Evolutionary conservation across 176 grass and related monocot species (phyloP).

Genomic region (Triticum urartu): DNA sequence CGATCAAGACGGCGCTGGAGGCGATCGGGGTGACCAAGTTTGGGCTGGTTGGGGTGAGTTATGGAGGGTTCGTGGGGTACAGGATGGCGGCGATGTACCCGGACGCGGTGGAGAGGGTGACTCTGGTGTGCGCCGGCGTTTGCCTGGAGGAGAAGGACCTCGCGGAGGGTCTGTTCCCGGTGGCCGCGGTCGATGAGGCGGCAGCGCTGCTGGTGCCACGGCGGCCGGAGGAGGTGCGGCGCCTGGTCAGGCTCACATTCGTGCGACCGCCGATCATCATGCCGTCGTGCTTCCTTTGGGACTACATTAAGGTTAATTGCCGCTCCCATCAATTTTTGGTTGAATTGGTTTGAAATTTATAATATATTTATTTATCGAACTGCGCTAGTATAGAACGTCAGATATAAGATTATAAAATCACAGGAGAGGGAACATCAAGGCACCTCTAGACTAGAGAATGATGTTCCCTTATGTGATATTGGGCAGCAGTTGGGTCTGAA

Average conservation of each 20-base stretch:
- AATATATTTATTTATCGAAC: background rate
- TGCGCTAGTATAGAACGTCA: background rate
- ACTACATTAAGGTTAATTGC: slow-evolving; percentile 72
- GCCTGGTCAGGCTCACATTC: slow-evolving; percentile 81
- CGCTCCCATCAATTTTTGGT: background rate
- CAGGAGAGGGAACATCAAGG: background rate
- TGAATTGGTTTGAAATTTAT: background rate
- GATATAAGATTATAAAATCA: background rate
- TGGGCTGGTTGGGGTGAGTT: slow-evolving; percentile 71
- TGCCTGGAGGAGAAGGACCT: slow-evolving; percentile 93
- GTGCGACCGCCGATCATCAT: slow-evolving; percentile 64
- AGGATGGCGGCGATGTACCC: slow-evolving; percentile 64
- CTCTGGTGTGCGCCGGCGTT: slow-evolving; percentile 68
- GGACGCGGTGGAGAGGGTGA: slow-evolving; percentile 53
- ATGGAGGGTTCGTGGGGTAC: slow-evolving; percentile 86
- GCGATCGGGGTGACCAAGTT: slow-evolving; percentile 50
- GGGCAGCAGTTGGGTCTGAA: background rate
- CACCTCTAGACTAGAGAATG: slow-evolving; percentile 12
- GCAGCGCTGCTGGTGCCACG: slow-evolving; percentile 67
- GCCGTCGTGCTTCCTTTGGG: slow-evolving; percentile 87
- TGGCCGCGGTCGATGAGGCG: slow-evolving; percentile 49
- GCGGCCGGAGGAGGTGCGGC: slow-evolving; percentile 66
- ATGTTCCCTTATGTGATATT: background rate
- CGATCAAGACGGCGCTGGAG: slow-evolving; percentile 64
- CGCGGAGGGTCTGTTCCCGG: slow-evolving; percentile 63